Conservation (phyloP, 2,329 filamentous ascomycete genomes). For the Aspergillus puulaauensis region DNA sequence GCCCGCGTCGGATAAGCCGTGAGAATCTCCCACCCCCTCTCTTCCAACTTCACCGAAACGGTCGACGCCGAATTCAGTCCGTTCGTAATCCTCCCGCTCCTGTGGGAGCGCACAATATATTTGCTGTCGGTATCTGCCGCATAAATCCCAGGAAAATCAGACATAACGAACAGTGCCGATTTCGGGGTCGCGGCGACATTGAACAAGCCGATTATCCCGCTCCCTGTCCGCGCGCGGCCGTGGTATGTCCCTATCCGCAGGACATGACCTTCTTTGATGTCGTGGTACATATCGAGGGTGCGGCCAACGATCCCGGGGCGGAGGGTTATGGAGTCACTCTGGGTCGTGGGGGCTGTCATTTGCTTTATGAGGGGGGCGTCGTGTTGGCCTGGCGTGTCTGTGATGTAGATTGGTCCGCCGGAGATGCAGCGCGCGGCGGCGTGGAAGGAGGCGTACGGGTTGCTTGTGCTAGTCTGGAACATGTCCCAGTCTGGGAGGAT, state of each 20-base stretch:
- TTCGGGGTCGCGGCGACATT: constrained; percentile 67
- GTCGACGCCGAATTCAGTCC: constrained; percentile 47
- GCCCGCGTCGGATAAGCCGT: constrained; percentile 67
- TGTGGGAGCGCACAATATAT: constrained; percentile 75
- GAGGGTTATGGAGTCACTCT: constrained; percentile 75
- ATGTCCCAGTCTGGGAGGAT: constrained; percentile 82
- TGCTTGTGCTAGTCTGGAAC: constrained; percentile 61
- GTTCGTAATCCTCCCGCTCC: constrained; percentile 58
- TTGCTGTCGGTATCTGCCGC: constrained; percentile 37
- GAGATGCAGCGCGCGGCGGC: constrained; percentile 86
- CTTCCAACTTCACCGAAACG: constrained; percentile 62
- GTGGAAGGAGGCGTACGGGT: constrained; percentile 76
- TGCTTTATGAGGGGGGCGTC: constrained; percentile 72
- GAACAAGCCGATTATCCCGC: constrained; percentile 78
- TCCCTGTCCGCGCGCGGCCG: constrained; percentile 66
- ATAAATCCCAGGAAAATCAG: constrained; percentile 70
- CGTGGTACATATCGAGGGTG: constrained; percentile 69
- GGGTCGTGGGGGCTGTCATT: constrained; percentile 73
- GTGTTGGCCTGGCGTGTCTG: constrained; percentile 81
- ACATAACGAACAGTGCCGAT: constrained; percentile 68
- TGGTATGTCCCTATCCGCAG: constrained; percentile 80
- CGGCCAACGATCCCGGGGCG: constrained; percentile 74
- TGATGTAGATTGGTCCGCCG: constrained; percentile 92
- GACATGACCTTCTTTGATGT: constrained; percentile 70
- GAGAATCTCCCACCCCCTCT: constrained; percentile 76